Conservation (phyloP, 176 grass and related monocot species). For the Oryza longistaminata region DNA sequence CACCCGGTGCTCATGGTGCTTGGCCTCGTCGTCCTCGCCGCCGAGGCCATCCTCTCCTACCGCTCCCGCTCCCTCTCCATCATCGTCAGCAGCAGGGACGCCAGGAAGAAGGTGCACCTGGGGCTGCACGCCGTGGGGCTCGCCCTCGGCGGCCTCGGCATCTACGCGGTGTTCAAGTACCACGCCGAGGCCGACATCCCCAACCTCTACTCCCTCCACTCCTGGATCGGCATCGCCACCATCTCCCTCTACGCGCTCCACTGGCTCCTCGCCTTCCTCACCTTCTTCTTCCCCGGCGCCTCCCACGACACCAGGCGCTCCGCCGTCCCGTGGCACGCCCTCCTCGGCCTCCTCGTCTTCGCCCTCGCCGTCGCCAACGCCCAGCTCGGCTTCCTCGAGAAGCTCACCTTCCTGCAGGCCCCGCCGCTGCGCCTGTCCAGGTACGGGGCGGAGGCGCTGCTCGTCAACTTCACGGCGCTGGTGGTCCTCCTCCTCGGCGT, state of each 20-base stretch:
- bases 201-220: slow-evolving; percentile 85
- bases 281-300: slow-evolving; percentile 77
- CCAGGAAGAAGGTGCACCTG: slow-evolving; percentile 65
- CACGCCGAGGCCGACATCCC: slow-evolving; percentile 67
- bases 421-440: neutral
- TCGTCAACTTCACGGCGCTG: slow-evolving; percentile 75
- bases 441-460: slow-evolving; percentile 58
- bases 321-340: slow-evolving; percentile 62
- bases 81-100: slow-evolving; percentile 18
- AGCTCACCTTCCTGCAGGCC: slow-evolving; percentile 76
- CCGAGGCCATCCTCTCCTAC: slow-evolving; percentile 77
- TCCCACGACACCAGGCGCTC: slow-evolving; percentile 9
- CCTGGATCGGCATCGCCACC: slow-evolving; percentile 67
- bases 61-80: slow-evolving; percentile 45
- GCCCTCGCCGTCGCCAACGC: slow-evolving; percentile 53
- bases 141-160: slow-evolving; percentile 41
- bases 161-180: slow-evolving; percentile 78
- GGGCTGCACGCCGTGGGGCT: slow-evolving; percentile 61
- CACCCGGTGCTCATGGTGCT: slow-evolving; percentile 84
- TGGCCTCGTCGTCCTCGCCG: slow-evolving; percentile 67
- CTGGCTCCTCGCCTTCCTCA: slow-evolving; percentile 64
- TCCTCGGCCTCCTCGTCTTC: slow-evolving; percentile 60
- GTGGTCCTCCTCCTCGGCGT: slow-evolving; percentile 66
- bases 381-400: slow-evolving; percentile 80
- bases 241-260: slow-evolving; percentile 65